Base-by-base conservation (phyloP, 2,329 filamentous ascomycete genomes). In the Huntiella bhutanensis region DNA sequence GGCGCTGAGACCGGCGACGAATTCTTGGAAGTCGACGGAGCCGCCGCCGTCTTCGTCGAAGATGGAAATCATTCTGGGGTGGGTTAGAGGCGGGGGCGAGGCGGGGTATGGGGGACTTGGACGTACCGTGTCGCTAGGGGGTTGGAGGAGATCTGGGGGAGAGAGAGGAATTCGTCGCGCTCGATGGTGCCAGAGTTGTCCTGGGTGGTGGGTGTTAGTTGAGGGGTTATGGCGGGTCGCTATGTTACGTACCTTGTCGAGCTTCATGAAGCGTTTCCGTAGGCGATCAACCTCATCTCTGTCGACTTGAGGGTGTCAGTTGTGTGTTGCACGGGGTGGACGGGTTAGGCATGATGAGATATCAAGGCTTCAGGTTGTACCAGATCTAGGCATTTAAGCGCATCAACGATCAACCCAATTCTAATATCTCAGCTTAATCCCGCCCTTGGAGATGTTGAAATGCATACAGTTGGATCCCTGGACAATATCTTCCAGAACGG, bases 141-240 rank as follows among this genome's bases (percentile, higher is more conserved):
- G 65, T 98, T 98, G 42, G 88, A 94, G 48, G 86, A 93, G 60
- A 98, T 93, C 67, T 96, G 91, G 33, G 91, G 91, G 50, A 98
- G 77, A 58, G 83, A 91, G 54, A 98, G 78, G 64, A 98, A 98
- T 63, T 98, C 91, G 61, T 96, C 88, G 58, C 91, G 86, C 65
- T 98, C 91, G 64, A 98, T 94, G 41, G 91, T 96, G 55, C 91
- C 91, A 11, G 87, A 95, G 67, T 92, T 92, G 63, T 98, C 88
- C 88, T 95, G 41, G 12, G 28, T n/a, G 17, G 17, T 41, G 40
- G 17, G 17, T 10, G 19, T 41, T 32, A 41, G 40, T 28, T 17
- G 10, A 2, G 15, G 17, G 15, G 17, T n/a, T n/a, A 32, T 6
- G 11, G 11, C 6, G 15, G 19, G 17, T 10, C 32, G n/a, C 8